A percentile compares a stretch with the other conserved stretches of the same genome.
These are phyloP conservation scores for Mucor lusitanicus DNA, from an alignment of 371 early-diverging fungal genomes.

Conservation along the genomic window DNA sequence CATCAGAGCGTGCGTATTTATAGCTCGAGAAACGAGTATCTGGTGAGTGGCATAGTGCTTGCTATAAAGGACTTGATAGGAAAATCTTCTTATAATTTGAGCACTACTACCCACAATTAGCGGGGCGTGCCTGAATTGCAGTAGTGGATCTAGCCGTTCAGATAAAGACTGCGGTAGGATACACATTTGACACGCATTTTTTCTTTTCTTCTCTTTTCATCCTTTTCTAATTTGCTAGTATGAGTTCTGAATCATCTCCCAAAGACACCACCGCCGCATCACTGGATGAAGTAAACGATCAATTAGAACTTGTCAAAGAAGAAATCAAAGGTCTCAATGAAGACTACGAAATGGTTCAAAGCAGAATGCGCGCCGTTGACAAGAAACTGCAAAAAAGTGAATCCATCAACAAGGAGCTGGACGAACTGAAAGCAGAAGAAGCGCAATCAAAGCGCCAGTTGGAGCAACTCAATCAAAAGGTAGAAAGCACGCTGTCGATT, in stretches of 20 bases:
- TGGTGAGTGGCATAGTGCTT: not conserved
- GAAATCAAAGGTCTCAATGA: not conserved
- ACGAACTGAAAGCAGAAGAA: not conserved
- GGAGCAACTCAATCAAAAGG: not conserved
- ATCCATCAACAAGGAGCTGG: not conserved
- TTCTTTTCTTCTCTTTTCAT: not conserved
- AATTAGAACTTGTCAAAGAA: not conserved
- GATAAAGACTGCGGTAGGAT: constrained; percentile 1
- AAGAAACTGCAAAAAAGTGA: not conserved
- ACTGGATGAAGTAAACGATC: not conserved
- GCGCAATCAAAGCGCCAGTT: not conserved
- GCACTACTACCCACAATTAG: too few species aligned
- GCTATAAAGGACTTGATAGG: not conserved
- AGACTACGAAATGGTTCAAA: not conserved
- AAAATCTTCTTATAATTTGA: too few species aligned
- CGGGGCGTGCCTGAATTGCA: not conserved
- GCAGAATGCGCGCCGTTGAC: not conserved
- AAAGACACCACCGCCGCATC: not conserved
- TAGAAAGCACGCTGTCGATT: not conserved
- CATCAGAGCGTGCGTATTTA: not conserved
- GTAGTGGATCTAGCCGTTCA: too few species aligned
- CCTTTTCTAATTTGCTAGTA: not conserved
- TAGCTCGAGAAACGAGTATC: not conserved
- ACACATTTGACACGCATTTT: not conserved
- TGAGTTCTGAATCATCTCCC: not conserved